A percentile compares a stretch with the other conserved stretches of the same genome.
Conservation (phyloP, 345 rosid species). For the Eucalyptus polybractea region DNA sequence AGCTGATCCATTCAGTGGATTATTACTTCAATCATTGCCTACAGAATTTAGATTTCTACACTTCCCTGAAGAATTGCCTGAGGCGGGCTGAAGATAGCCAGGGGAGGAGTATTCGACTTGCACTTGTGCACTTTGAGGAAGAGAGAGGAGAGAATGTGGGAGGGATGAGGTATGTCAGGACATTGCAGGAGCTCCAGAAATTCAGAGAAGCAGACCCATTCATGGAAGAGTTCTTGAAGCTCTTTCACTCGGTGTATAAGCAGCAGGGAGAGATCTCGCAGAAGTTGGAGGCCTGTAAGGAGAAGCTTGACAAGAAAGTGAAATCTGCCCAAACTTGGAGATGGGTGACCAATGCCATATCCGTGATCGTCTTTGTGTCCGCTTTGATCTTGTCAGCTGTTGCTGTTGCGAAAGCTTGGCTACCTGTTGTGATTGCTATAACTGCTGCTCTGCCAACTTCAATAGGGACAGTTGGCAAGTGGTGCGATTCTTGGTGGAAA, state of each 20-base stretch:
- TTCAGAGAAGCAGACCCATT: constrained; percentile 70
- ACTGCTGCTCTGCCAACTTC: constrained; percentile 47
- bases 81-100: constrained; percentile 57
- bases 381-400: constrained; percentile 60
- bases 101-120: constrained; percentile 38
- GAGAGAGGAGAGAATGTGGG: constrained; percentile 12
- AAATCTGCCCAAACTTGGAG: constrained; percentile 48
- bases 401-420: not conserved
- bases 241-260: constrained; percentile 18
- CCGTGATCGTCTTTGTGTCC: constrained; percentile 54
- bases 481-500: constrained; percentile 60
- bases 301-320: constrained; percentile 52
- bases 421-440: too few species aligned
- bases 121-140: constrained; percentile 47
- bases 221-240: constrained; percentile 31
- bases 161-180: constrained; percentile 32
- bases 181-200: constrained; percentile 45
- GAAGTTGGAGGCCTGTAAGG: constrained; percentile 31
- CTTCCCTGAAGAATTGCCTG: constrained; percentile 50
- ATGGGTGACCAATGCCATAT: constrained; percentile 57
- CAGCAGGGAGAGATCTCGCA: constrained; percentile 34
- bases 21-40: constrained; percentile 48
- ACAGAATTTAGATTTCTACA: constrained; percentile 22
- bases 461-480: constrained; percentile 55
- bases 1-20: constrained; percentile 42